Conservation (phyloP, 225 moss, liverwort and hornwort species). For the Neckera pumila region DNA sequence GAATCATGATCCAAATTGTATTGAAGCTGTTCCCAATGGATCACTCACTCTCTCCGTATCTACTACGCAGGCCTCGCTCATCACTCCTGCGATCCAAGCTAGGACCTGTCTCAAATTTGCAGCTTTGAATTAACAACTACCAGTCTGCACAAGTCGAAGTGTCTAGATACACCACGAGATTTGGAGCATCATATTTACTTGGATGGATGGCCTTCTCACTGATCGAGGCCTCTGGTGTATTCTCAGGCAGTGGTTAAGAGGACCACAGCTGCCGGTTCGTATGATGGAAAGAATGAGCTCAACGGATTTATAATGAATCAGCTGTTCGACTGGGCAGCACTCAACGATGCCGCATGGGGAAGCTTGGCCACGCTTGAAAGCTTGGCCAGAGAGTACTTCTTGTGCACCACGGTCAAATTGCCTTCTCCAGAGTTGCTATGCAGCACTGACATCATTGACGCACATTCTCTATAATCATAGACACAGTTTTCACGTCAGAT, state of each 20-base stretch:
- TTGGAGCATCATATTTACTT: conserved; percentile 18
- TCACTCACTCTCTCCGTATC: background rate
- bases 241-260: conserved; percentile 3
- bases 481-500: background rate
- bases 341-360: conserved; percentile 20
- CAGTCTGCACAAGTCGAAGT: background rate
- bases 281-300: background rate
- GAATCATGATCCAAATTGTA: conserved; percentile 1
- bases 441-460: conserved; percentile 44
- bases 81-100: background rate
- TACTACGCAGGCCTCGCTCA: background rate
- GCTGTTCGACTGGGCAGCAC: background rate
- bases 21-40: background rate
- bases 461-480: conserved; percentile 43
- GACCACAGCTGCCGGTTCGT: background rate
- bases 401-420: conserved; percentile 79
- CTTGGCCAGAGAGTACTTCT: conserved; percentile 74
- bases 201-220: background rate
- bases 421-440: conserved; percentile 57
- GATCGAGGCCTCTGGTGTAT: background rate
- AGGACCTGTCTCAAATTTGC: background rate
- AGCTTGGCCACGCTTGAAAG: conserved; percentile 56
- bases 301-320: background rate
- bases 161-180: conserved; percentile 24
- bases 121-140: background rate